A percentile compares a stretch with the other conserved stretches of the same genome.
phyloP scores from a whole-genome alignment of 768 basidiomycete species.

The Mycena vitilis region DNA sequence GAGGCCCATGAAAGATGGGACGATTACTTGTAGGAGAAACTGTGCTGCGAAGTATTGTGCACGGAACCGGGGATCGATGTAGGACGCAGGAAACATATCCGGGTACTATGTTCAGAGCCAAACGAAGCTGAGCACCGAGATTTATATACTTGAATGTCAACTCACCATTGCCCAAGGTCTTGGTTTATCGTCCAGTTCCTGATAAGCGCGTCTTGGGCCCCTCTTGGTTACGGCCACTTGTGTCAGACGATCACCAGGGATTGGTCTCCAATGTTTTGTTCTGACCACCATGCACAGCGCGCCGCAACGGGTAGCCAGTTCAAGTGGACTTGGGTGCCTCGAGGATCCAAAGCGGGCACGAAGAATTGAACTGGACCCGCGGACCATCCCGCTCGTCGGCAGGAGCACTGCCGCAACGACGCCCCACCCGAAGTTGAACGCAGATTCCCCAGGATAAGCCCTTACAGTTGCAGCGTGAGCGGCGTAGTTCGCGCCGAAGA shows the following conservation, averaged over 20 bases:
- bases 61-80: too few relatives aligned
- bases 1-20: too few relatives aligned
- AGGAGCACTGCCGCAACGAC: background rate
- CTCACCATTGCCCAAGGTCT: too few relatives aligned
- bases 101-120: too few relatives aligned
- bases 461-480: constrained; percentile 4
- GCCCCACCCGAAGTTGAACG: background rate
- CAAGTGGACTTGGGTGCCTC: background rate
- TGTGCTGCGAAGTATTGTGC: too few relatives aligned
- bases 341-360: background rate
- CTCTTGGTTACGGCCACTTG: background rate
- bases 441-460: constrained; percentile 7
- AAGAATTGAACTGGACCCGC: background rate
- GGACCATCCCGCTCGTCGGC: background rate
- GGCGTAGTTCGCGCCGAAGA: background rate
- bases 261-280: background rate
- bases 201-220: too few relatives aligned
- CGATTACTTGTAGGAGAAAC: too few relatives aligned
- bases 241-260: background rate
- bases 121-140: too few relatives aligned
- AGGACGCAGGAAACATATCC: too few relatives aligned
- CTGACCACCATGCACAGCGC: constrained; percentile 9
- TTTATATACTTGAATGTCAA: too few relatives aligned
- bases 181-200: background rate
- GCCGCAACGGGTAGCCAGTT: background rate